Evolutionary conservation across 2,329 filamentous ascomycete species (phyloP).

Genomic region (Colletotrichum navitas): DNA sequence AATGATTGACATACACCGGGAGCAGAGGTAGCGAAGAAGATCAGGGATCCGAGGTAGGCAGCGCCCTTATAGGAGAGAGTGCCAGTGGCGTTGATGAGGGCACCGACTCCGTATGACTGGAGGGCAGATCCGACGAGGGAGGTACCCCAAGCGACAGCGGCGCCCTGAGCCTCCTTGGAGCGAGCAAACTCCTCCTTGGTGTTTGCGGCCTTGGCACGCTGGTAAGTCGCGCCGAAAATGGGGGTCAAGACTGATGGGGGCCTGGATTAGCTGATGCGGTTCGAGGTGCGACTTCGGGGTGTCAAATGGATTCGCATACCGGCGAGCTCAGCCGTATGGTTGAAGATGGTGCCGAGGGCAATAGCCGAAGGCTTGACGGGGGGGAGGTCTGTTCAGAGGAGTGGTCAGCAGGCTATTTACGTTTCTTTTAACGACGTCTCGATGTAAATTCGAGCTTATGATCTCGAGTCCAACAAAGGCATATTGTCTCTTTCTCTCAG

Average conservation of each 20-base stretch:
- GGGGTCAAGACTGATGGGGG: constrained; percentile 76
- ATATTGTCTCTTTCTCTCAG: neutral
- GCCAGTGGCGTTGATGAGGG: constrained; percentile 93
- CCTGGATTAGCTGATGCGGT: constrained; percentile 18
- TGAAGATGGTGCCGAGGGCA: constrained; percentile 95
- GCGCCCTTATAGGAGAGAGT: constrained; percentile 98
- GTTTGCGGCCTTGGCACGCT: constrained; percentile 90
- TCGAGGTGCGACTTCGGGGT: neutral
- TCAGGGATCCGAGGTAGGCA: constrained; percentile 88
- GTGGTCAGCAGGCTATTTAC: neutral
- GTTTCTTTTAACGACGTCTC: neutral
- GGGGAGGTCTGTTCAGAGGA: constrained; percentile 65
- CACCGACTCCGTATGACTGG: constrained; percentile 90
- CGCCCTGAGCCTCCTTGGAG: constrained; percentile 90
- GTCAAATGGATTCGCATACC: constrained; percentile 48
- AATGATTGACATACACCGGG: constrained; percentile 74
- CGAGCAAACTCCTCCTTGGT: constrained; percentile 96
- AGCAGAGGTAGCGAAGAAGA: constrained; percentile 92
- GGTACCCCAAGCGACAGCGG: constrained; percentile 90
- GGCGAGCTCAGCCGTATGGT: constrained; percentile 89
- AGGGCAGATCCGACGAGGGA: constrained; percentile 89
- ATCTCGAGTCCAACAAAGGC: neutral
- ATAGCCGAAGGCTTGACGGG: constrained; percentile 98
- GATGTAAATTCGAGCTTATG: neutral
- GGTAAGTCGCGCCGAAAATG: constrained; percentile 94